Conservation (phyloP, 768 basidiomycete species). For the Suillus alpinus region DNA sequence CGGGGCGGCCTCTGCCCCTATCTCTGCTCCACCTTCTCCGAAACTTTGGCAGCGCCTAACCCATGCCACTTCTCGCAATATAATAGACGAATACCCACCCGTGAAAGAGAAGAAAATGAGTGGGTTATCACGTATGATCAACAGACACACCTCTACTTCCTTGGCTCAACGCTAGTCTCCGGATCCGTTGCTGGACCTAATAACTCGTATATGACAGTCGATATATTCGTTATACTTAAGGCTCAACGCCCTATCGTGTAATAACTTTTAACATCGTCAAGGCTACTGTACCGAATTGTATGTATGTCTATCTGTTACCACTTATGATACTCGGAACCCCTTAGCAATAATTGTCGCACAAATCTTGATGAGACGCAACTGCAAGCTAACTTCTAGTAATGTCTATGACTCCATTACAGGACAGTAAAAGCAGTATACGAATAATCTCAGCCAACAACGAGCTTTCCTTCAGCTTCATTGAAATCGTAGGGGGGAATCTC, state of each 20-base stretch:
- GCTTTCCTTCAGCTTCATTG: conserved; percentile 83
- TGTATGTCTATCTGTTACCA: neutral
- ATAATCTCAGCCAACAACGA: conserved; percentile 70
- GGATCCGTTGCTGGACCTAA: no score
- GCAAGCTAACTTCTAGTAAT: conserved; percentile 19
- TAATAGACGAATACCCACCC: conserved; percentile 10
- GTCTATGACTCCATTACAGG: conserved; percentile 18
- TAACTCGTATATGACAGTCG: no score
- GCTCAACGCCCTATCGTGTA: neutral
- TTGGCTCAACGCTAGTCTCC: neutral
- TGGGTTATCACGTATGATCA: conserved; percentile 22
- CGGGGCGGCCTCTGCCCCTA: neutral
- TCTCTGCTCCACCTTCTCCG: conserved; percentile 7
- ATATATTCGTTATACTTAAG: no score
- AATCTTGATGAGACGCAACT: neutral
- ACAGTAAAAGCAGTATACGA: conserved; percentile 9
- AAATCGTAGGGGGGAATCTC: conserved; percentile 90
- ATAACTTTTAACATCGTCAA: neutral
- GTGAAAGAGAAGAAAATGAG: conserved; percentile 11
- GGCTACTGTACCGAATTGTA: neutral
- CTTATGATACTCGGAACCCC: neutral
- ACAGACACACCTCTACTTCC: conserved; percentile 11
- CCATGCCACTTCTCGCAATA: conserved; percentile 16
- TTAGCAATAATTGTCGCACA: neutral
- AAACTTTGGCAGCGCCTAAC: conserved; percentile 25